These are phyloP conservation scores for Syzygium syzygioides DNA, from an alignment of 441 rosid species.

Conservation along the genomic window DNA sequence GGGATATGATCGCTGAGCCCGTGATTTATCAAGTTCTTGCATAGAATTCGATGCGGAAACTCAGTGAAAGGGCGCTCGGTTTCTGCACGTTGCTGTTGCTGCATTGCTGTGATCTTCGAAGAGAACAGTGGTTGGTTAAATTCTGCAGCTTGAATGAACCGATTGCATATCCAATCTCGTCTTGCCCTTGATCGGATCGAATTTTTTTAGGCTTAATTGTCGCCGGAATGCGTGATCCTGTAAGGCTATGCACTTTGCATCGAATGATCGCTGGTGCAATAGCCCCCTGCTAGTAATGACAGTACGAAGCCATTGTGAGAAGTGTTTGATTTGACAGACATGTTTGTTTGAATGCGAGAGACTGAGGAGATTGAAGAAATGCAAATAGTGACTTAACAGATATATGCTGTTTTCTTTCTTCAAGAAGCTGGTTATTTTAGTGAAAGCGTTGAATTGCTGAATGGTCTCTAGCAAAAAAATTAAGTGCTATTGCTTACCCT, in stretches of 20 bases:
- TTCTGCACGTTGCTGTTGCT: not conserved
- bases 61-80: not conserved
- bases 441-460: not conserved
- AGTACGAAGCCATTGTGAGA: not conserved
- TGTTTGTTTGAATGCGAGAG: not conserved
- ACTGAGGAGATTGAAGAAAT: not conserved
- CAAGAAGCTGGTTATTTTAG: not conserved
- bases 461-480: not conserved
- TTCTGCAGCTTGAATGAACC: not conserved
- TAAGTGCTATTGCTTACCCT: not conserved
- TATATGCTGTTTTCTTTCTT: not conserved
- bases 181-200: not conserved
- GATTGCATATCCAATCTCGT: not conserved
- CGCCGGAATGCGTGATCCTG: not conserved
- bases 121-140: not conserved
- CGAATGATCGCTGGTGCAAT: not conserved
- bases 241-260: not conserved
- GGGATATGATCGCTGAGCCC: not conserved
- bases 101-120: not conserved
- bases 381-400: not conserved
- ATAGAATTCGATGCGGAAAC: accelerated
- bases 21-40: not conserved
- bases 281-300: not conserved
- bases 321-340: not conserved
- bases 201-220: not conserved